phyloP scores from a whole-genome alignment of 805 yeast species.

The Cyberlindnera samutprakarnensis region DNA sequence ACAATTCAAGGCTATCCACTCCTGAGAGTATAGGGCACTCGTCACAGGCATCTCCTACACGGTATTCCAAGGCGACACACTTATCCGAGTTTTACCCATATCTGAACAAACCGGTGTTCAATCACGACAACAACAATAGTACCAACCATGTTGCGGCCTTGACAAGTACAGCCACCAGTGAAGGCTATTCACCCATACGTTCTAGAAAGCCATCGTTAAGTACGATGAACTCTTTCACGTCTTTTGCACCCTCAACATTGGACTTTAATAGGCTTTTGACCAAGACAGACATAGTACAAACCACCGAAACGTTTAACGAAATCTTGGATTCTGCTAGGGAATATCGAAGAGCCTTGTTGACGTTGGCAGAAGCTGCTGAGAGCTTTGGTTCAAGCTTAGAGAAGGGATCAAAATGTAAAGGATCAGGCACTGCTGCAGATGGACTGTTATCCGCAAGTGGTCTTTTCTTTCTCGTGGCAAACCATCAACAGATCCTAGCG shows the following conservation, averaged over 20 bases:
- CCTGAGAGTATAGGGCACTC: too few species aligned
- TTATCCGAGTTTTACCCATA: conserved; percentile 23
- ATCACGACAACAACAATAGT: neutral
- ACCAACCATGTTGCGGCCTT: conserved; percentile 13
- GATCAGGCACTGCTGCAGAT: conserved; percentile 51
- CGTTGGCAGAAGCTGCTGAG: conserved; percentile 53
- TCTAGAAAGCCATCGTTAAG: conserved; percentile 17
- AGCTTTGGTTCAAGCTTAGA: conserved; percentile 69
- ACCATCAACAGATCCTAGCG: conserved; percentile 68
- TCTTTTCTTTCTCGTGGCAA: conserved; percentile 64
- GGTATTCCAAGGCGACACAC: conserved; percentile 19
- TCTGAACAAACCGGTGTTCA: conserved; percentile 12
- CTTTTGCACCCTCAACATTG: conserved; percentile 33
- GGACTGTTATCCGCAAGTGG: conserved; percentile 71
- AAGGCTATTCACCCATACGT: conserved; percentile 2
- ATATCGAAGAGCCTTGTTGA: conserved; percentile 38
- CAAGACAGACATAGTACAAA: conserved; percentile 46
- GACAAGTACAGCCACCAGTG: neutral
- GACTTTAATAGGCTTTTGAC: conserved; percentile 59
- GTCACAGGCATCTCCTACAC: conserved; percentile 21
- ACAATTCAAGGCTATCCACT: too few species aligned
- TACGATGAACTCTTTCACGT: conserved; percentile 16
- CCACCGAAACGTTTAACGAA: conserved; percentile 40
- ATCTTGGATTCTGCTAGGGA: conserved; percentile 38
- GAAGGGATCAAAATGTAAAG: conserved; percentile 52